Evolutionary conservation across 2,329 filamentous ascomycete genomes (phyloP).

Genomic region (Huntiella moniliformis): DNA sequence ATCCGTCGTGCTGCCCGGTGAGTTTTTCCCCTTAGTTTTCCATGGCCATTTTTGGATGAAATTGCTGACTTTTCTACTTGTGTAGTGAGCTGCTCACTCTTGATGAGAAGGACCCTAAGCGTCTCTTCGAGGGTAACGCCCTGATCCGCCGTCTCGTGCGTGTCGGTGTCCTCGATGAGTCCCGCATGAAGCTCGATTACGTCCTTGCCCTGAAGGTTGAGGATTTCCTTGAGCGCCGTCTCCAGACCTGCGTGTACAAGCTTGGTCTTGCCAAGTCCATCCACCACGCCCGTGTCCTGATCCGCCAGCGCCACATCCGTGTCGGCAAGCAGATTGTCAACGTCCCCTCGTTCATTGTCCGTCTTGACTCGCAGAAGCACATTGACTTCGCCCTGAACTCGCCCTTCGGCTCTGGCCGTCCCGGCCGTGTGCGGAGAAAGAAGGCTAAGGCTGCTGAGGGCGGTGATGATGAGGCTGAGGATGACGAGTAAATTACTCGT

Average conservation of each 20-base stretch:
- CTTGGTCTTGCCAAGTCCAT: conserved; percentile 99
- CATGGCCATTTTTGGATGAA: background rate
- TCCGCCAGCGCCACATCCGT: conserved; percentile 98
- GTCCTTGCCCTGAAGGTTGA: conserved; percentile 97
- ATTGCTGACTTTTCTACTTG: conserved; percentile 4
- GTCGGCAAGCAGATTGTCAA: conserved; percentile 99
- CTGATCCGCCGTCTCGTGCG: conserved; percentile 99
- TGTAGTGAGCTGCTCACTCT: conserved; percentile 95
- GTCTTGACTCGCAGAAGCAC: conserved; percentile 99
- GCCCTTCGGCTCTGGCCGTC: conserved; percentile 91
- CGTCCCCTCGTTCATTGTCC: conserved; percentile 97
- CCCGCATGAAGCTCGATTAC: conserved; percentile 99
- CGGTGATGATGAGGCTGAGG: conserved; percentile 60
- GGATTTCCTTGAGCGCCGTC: conserved; percentile 99
- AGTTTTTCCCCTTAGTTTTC: conserved; percentile 12
- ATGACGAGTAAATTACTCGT: conserved; percentile 50
- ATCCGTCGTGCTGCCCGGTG: conserved; percentile 99
- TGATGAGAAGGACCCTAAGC: conserved; percentile 99
- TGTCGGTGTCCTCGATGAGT: conserved; percentile 98
- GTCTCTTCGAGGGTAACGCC: conserved; percentile 99
- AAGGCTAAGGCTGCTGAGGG: conserved; percentile 94
- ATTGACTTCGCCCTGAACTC: conserved; percentile 97
- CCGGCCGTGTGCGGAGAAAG: conserved; percentile 97
- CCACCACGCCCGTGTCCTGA: conserved; percentile 98
- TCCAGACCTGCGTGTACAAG: conserved; percentile 99